Evolutionary conservation across 2,329 filamentous ascomycete species (phyloP), one percentile per base, ranked within the genome.

Genomic region (Aspergillus sp.): DNA sequence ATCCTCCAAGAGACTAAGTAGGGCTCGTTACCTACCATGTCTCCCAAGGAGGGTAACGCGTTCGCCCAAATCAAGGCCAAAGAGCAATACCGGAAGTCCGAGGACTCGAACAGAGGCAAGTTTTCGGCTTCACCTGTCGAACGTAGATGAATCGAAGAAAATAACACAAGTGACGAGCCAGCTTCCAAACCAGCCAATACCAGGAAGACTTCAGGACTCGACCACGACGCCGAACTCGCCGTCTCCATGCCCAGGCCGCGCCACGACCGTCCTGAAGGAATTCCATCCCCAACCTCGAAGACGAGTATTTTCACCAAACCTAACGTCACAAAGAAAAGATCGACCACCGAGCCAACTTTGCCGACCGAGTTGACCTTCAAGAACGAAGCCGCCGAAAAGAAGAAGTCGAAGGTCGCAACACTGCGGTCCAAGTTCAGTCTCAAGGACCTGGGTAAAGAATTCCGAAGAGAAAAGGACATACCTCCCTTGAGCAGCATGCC

Each of bases 341-440:
- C 62, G 6, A 54, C 60, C 7, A 69, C 62, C 7, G 66, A 71
- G 31, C 62, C 66, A 7, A 15, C 48, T 22, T 30, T n/a, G 19
- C 22, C 43, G 7, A 41, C 50, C 19, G 62, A 54, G 45, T 47
- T 7, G 50, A 54, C 38, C 54, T 60, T 11, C 23, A 59, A 59
- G 43, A 17, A 41, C 11, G 62, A 53, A 3, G n/a, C 34, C 8
- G 15, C 34, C n/a, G 67, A 65, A 51, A 72, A 71, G 41, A 72
- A 72, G 34, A 69, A 62, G 51, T 74, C 71, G 2, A 68, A 62
- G 8, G 57, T 75, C 31, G 68, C 69, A 1, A 53, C 66, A 4
- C 62, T 75, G 43, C 66, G 66, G 43, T 70, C 70, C 4, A 75
- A 75, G 58, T 65, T 74, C 31, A 74, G 71, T 45, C 63, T 74